Base-by-base conservation (phyloP, 2,329 filamentous ascomycete genomes). In the Waltergamsia citrina region DNA sequence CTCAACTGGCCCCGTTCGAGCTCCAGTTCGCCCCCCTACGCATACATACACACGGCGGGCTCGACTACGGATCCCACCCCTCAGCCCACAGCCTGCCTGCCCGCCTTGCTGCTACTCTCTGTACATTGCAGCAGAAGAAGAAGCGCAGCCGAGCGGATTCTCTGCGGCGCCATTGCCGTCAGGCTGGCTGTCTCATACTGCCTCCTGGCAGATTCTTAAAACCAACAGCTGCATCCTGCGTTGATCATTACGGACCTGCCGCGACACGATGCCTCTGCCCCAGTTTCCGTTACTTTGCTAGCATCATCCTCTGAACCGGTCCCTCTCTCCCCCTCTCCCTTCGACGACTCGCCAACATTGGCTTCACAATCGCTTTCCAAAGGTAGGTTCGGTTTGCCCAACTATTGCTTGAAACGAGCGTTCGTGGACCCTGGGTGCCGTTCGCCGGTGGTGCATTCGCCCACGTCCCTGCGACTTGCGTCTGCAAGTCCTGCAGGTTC, bases 21-120 rank as follows among this genome's bases (percentile, higher is more conserved):
- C 15, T 29, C 28, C 28, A 29, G 28, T 29, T 29, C 28, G 22
- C 29, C 32, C 21, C 32, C 33, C 18, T 27, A 34, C 18, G 32
- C 22, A 12, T 34, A 27, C 33, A 34, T 34, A 27, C 21, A 16
- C 12, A 19, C 15, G 12, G 17, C 8, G 22, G n/a, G 8, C 15
- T 12, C 15, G 29, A n/a, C 29, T 15, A 7, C 8, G 7, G 8
- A 9, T 29, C 23, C 12, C 22, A n/a, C 22, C 22, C 22, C 22
- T 24, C 8, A 8, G 22, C 22, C 22, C n/a, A 8, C 22, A 24
- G 22, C 22, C 22, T 16, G 28, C 12, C 28, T n/a, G n/a, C n/a
- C 30, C 30, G n/a, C 17, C 31, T 33, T 14, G 25, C 25, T n/a
- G 25, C 25, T 15, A 15, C 7, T n/a, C 7, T 6, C 25, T n/a